Conservation (phyloP, 2,329 filamentous ascomycete species). For the Pseudogymnoascus pannorum region DNA sequence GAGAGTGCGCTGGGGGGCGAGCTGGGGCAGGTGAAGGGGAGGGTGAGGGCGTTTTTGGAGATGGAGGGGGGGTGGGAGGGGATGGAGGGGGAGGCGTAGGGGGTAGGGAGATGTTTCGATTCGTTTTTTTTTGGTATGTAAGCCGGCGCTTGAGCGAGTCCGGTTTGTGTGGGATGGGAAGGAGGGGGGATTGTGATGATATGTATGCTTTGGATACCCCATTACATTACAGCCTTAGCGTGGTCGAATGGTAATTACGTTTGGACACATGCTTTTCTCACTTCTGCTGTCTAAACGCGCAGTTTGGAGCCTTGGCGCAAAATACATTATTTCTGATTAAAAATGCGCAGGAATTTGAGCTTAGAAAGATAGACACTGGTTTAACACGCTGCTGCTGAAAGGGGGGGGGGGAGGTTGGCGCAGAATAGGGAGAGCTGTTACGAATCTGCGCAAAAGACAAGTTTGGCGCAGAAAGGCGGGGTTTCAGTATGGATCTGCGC, state of each 20-base stretch:
- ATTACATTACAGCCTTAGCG: background rate
- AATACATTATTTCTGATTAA: no score
- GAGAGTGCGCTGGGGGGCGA: conserved; percentile 73
- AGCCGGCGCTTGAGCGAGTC: no score
- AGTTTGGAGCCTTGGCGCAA: no score
- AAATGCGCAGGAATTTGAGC: no score
- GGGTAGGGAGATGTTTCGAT: background rate
- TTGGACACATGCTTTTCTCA: background rate
- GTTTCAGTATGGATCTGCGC: no score
- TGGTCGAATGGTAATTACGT: background rate
- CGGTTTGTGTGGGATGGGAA: no score
- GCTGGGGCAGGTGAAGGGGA: conserved; percentile 64
- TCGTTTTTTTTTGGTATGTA: background rate
- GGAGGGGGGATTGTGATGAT: background rate
- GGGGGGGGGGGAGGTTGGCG: no score
- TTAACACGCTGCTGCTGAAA: no score
- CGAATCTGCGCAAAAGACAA: no score
- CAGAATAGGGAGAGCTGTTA: no score
- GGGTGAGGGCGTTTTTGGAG: conserved; percentile 66
- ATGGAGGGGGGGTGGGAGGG: conserved; percentile 86
- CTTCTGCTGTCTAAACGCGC: background rate
- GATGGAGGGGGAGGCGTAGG: conserved; percentile 19
- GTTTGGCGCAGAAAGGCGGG: no score
- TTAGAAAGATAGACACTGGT: no score
- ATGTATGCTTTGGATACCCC: background rate